Evolutionary conservation across 768 basidiomycete species (phyloP).

Genomic region (Butyriboletus loyo): DNA sequence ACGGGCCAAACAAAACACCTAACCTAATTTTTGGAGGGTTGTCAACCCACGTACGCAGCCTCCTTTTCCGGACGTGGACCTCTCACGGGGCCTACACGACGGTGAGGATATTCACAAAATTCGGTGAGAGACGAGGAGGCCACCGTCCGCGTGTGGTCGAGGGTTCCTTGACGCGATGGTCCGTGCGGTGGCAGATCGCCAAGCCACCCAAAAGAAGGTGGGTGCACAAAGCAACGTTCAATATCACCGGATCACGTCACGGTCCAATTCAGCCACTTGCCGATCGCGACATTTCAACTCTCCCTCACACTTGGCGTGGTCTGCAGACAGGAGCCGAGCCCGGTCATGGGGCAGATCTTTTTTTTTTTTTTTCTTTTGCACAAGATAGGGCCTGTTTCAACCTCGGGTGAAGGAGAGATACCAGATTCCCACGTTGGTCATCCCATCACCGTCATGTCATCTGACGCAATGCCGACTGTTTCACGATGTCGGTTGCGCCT

Average conservation of each 20-base stretch:
- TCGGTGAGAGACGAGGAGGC: background rate
- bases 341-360: background rate
- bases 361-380: background rate
- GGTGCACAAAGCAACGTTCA: background rate
- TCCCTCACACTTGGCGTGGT: background rate
- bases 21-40: conserved; percentile 27
- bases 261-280: conserved; percentile 25
- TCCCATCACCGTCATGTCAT: background rate
- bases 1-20: conserved; percentile 38
- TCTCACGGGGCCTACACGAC: conserved; percentile 5
- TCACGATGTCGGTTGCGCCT: background rate
- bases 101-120: background rate
- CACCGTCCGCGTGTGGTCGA: background rate
- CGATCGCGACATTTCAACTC: conserved; percentile 30
- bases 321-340: background rate
- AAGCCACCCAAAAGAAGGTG: conserved; percentile 13
- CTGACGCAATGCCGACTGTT: background rate
- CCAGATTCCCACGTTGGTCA: background rate
- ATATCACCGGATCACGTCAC: conserved; percentile 35
- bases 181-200: conserved; percentile 32
- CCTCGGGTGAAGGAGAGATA: background rate
- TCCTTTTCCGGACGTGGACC: conserved; percentile 3
- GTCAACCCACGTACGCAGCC: conserved; percentile 10
- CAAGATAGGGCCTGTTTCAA: background rate
- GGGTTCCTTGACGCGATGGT: conserved; percentile 6